Evolutionary conservation across 2,329 filamentous ascomycete species (phyloP), one percentile per base, ranked within the genome.

Genomic region (Pyricularia pennisetigena): DNA sequence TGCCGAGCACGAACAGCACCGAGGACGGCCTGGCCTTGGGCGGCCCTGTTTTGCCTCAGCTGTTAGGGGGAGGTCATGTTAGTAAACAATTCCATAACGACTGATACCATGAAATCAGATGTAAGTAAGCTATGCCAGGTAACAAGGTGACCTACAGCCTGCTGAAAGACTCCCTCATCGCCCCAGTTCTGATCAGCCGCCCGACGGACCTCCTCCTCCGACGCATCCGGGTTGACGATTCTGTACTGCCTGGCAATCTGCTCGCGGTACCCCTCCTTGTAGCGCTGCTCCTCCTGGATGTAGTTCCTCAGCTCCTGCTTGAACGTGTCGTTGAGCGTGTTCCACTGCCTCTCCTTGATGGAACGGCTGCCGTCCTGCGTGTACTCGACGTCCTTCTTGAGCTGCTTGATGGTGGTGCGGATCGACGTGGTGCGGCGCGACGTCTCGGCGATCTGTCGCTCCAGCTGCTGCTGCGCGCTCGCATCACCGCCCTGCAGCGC

Each of bases 221-320:
- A 85, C n/a, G 91, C 92, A 63, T 93, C 88, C 67, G 91, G 91
- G 76, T 93, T 92, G 72, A 93, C 90, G 75, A 94, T 93, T 68
- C 87, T 84, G 78, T 92, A 94, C 78, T 95, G 92, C 74, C 92
- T 85, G 69, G 87, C 87, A 75, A 94, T 92, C 77, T 93, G 90
- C 71, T 93, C 90, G 70, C 89, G 86, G 78, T 93, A 93, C 71
- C 88, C 83, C 75, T 86, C 83, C 75, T 86, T 85, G 81, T 92
- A 94, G 64, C 85, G 83, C 69, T 85, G 82, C 82, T 95, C 92
- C 75, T 92, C 88, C 72, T 85, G 81, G 75, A 90, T 84, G 78
- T 91, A 93, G 73, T 86, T 85, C 75, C 88, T 84, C 71, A 94
- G 82, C 76, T 91, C 88, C 71, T 85, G 85, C 80, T 89, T 87